phyloP scores from a whole-genome alignment of 2,329 filamentous ascomycete species.

The Fusarium sp. region DNA sequence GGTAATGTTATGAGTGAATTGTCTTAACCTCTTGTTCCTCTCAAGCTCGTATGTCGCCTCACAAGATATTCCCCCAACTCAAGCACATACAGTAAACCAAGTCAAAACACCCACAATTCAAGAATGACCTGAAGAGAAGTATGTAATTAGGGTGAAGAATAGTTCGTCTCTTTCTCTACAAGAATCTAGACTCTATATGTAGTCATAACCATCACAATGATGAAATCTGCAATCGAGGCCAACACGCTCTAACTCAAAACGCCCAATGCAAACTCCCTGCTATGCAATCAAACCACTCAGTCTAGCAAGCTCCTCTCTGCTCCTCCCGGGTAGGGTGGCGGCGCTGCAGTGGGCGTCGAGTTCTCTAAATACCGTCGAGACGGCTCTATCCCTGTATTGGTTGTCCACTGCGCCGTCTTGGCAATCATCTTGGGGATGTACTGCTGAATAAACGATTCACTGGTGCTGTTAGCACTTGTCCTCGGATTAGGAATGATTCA shows the following conservation, averaged over 20 bases:
- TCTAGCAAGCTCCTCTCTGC: constrained; percentile 37
- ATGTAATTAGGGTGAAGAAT: not conserved
- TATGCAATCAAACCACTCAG: constrained; percentile 27
- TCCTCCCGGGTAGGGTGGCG: constrained; percentile 20
- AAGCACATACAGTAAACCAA: no score
- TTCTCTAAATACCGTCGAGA: constrained; percentile 14
- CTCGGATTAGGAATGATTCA: not conserved
- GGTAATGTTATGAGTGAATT: not conserved
- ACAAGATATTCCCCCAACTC: not conserved
- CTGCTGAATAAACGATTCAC: constrained; percentile 78
- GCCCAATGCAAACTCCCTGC: constrained; percentile 24
- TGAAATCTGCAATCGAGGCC: constrained; percentile 6
- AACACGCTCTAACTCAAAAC: constrained; percentile 9
- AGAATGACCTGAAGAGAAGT: not conserved
- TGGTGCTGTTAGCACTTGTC: constrained; percentile 45
- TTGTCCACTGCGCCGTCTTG: constrained; percentile 55
- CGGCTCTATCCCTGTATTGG: constrained; percentile 10
- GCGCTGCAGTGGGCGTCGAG: constrained; percentile 10
- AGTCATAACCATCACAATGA: not conserved
- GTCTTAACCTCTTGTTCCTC: not conserved
- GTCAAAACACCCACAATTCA: not conserved
- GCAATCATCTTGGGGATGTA: constrained; percentile 76
- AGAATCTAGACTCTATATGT: constrained; percentile 30
- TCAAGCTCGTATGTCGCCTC: not conserved
- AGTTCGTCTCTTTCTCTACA: not conserved